A percentile compares a stretch with the other conserved stretches of the same genome.
phyloP scores from a whole-genome alignment of 2,329 filamentous ascomycete species.

The Trichophyton simii region DNA sequence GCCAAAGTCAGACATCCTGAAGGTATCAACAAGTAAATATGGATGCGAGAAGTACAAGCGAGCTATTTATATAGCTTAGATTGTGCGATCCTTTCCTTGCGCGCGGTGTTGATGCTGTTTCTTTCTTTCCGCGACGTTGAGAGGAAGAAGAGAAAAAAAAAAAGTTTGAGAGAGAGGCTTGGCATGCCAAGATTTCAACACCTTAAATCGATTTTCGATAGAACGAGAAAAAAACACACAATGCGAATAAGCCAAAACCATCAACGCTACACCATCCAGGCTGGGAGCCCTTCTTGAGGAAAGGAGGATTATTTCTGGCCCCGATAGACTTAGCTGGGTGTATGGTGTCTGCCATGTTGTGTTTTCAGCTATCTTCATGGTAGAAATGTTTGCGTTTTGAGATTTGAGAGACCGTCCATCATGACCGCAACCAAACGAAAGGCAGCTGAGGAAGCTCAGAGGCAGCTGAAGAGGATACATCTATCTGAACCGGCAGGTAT shows the following conservation, averaged over 20 bases:
- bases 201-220: background rate
- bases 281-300: background rate
- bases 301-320: background rate
- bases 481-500: slow-evolving; percentile 19
- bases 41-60: background rate
- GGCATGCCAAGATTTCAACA: slow-evolving; percentile 8
- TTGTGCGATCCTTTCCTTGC: background rate
- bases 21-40: background rate
- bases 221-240: background rate
- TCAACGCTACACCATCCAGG: background rate
- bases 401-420: background rate
- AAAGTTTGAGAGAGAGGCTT: background rate
- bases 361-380: background rate
- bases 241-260: background rate
- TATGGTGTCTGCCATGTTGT: background rate
- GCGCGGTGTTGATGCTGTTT: background rate
- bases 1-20: slow-evolving; percentile 60
- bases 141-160: background rate
- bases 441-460: slow-evolving; percentile 16
- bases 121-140: background rate
- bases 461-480: slow-evolving; percentile 22
- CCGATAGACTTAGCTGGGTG: background rate
- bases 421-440: slow-evolving; percentile 23
- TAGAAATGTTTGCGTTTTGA: background rate
- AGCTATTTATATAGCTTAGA: background rate